Base-by-base conservation (phyloP, 2,329 filamentous ascomycete species). In the Chrysoporthe austroafricana region DNA sequence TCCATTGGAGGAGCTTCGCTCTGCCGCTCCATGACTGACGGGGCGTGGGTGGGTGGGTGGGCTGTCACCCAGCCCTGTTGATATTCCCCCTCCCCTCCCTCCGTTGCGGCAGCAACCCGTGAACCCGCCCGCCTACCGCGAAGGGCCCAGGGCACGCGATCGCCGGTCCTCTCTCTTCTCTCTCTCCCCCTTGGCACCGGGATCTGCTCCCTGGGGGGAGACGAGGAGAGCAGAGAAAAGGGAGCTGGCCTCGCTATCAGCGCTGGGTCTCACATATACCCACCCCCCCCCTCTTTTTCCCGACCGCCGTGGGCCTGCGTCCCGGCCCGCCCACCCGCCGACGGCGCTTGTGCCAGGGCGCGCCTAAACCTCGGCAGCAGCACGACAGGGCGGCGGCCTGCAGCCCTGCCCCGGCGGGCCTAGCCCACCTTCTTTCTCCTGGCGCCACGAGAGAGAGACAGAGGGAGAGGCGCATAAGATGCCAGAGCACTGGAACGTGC, bases 311-410 rank as follows among this genome's bases (percentile, higher is more conserved):
- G 60, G 48, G 46, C n/a, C 46, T 32, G 50, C 34, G 60, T 42
- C 48, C 46, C 67, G 67, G 67, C 46, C 67, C 67, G 67, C 48
- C 48, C n/a, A 66, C 57, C 67, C 67, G 67, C 52, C 48, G 44
- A 60, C 63, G 60, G 64, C 64, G 66, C 66, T 66, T 63, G 59
- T 66, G 26, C 62, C 56, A 39, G 9, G 21, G 48, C 46, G 39
- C 61, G 67, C 67, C 64, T 69, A 69, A 69, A 69, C 67, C 56
- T 69, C 67, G 67, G 67, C 39, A 69, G 42, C 39, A 43, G 42
- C 44, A 43, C 16, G 14, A 5, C 34, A 32, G 43, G 34, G 44
- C 44, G 6, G 26, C 36, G 11, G 14, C 8, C 44, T 46, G 44
- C 44, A 39, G 36, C 36, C 9, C 36, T 39, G 36, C 36, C 36